Conservation (phyloP, 495 filamentous ascomycete genomes). For the Tetracladium marchalianum region DNA sequence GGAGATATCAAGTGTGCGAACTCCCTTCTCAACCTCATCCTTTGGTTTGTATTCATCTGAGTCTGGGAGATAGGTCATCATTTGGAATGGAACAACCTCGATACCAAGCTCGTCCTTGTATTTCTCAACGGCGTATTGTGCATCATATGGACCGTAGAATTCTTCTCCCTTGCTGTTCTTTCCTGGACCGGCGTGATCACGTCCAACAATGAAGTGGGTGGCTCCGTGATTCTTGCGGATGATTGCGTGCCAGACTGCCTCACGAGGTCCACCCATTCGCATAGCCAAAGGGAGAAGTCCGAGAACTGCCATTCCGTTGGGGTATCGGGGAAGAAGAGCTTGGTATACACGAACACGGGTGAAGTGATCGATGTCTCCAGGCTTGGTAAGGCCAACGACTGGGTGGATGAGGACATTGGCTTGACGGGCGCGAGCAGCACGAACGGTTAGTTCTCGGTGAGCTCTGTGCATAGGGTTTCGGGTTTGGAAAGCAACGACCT, state of each 20-base stretch:
- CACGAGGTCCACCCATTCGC: slow-evolving; percentile 97
- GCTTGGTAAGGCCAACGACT: slow-evolving; percentile 96
- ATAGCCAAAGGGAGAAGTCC: slow-evolving; percentile 93
- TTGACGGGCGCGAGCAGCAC: slow-evolving; percentile 86
- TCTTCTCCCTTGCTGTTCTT: slow-evolving; percentile 94
- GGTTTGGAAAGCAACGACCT: slow-evolving; percentile 97
- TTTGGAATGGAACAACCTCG: slow-evolving; percentile 97
- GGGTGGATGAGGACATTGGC: slow-evolving; percentile 99
- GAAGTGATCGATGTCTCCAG: slow-evolving; percentile 99
- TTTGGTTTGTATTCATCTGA: slow-evolving; percentile 90
- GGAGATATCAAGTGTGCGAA: slow-evolving; percentile 91
- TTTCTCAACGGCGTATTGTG: slow-evolving; percentile 95
- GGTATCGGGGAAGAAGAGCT: slow-evolving; percentile 92
- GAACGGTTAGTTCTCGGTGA: slow-evolving; percentile 93
- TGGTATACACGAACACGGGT: slow-evolving; percentile 97
- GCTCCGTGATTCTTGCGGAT: slow-evolving; percentile 99
- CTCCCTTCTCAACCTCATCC: slow-evolving; percentile 74
- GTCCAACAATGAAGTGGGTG: slow-evolving; percentile 98
- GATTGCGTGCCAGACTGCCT: slow-evolving; percentile 99
- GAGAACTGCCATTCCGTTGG: slow-evolving; percentile 97
- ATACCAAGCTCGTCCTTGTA: slow-evolving; percentile 94
- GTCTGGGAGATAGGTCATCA: slow-evolving; percentile 98
- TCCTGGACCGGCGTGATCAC: slow-evolving; percentile 94
- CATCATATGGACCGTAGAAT: slow-evolving; percentile 97
- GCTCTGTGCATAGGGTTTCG: slow-evolving; percentile 98